A percentile compares a stretch with the other conserved stretches of the same genome.
Conservation (phyloP, 768 basidiomycete species). For the Pleurotus citrinopileatus region DNA sequence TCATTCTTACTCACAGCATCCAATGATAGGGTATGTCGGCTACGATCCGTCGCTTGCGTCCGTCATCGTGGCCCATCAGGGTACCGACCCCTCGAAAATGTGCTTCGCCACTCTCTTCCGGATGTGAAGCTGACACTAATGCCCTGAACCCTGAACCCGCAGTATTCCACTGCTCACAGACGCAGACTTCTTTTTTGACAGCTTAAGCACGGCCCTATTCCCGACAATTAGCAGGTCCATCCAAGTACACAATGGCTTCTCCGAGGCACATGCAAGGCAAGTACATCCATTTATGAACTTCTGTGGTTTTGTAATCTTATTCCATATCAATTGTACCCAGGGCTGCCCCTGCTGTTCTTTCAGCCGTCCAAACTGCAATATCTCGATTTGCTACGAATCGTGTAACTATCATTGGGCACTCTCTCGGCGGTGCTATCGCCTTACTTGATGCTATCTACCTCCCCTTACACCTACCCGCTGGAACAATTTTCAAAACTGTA, state of each 20-base stretch:
- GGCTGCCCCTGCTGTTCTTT: slow-evolving; percentile 36
- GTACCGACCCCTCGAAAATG: slow-evolving; percentile 36
- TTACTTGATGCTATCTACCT: slow-evolving; percentile 58
- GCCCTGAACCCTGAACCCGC: not conserved
- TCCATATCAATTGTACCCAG: slow-evolving; percentile 21
- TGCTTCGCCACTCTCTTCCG: slow-evolving; percentile 16
- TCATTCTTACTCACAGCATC: not conserved
- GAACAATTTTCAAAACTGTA: slow-evolving; percentile 28
- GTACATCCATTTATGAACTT: not conserved
- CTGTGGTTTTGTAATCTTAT: not conserved
- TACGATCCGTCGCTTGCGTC: slow-evolving; percentile 28
- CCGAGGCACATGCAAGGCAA: slow-evolving; percentile 37
- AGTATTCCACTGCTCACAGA: slow-evolving; percentile 40
- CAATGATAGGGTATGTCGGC: slow-evolving; percentile 26
- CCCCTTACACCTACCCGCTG: slow-evolving; percentile 42
- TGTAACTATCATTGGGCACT: slow-evolving; percentile 46
- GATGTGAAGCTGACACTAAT: not conserved
- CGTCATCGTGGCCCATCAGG: slow-evolving; percentile 43
- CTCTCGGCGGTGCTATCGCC: slow-evolving; percentile 52
- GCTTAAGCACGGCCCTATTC: slow-evolving; percentile 37
- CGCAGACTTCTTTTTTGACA: slow-evolving; percentile 25
- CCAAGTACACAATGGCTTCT: slow-evolving; percentile 44
- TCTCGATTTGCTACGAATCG: slow-evolving; percentile 27
- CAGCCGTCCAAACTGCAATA: slow-evolving; percentile 38
- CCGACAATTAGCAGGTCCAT: slow-evolving; percentile 39